Evolutionary conservation across 148 eudicot genomes (phyloP).

Genomic region (Diospyros kaki): DNA sequence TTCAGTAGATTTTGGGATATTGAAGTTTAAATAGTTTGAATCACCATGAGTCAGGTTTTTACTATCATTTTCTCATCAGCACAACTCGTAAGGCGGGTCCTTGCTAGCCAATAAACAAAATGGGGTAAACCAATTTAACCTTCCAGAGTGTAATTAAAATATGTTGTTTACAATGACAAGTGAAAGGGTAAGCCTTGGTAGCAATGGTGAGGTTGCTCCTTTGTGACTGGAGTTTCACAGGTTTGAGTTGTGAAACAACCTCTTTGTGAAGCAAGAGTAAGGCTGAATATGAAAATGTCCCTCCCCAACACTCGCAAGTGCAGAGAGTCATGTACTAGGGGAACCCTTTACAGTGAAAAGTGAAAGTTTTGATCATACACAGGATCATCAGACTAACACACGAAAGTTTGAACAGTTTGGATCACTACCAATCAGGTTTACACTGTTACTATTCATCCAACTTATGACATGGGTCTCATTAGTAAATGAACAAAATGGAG

Average conservation of each 20-base stretch:
- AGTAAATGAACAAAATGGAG: not conserved
- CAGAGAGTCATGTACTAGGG: too few species aligned
- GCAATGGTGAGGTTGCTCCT: too few species aligned
- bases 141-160: not conserved
- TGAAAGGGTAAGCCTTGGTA: too few species aligned
- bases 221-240: too few species aligned
- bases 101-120: not conserved
- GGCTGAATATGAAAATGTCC: not conserved
- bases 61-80: not conserved
- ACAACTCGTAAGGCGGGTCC: not conserved
- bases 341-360: too few species aligned
- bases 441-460: not conserved
- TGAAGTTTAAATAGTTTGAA: conserved; percentile 9
- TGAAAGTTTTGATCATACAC: too few species aligned
- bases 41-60: not conserved
- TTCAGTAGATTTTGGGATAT: too few species aligned
- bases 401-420: conserved; percentile 8
- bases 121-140: not conserved
- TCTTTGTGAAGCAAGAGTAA: not conserved
- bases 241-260: too few species aligned
- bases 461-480: not conserved
- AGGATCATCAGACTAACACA: not conserved
- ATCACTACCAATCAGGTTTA: not conserved
- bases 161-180: too few species aligned
- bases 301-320: too few species aligned